Base-by-base conservation (phyloP, 2,329 filamentous ascomycete genomes). In the Exutisphaerella laricina region DNA sequence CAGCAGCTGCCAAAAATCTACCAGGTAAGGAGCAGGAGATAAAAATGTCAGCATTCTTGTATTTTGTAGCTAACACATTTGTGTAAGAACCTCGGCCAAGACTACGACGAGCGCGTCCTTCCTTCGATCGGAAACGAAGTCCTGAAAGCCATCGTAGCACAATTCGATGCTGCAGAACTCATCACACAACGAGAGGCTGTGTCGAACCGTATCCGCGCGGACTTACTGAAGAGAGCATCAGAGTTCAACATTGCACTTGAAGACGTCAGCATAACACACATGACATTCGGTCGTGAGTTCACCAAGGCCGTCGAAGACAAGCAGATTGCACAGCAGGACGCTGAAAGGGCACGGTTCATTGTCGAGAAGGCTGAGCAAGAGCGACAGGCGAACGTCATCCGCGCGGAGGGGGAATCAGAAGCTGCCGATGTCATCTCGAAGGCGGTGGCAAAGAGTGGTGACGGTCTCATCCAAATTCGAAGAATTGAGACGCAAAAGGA, bases 221-320 rank as follows among this genome's bases (percentile, higher is more conserved):
- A 98, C 66, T 81, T 98, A 37, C 83, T 92, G 64, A 88, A 85
- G 73, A 89, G 92, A 61, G 92, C 92, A 35, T 74, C 83, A 61
- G 92, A 98, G 70, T 98, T 98, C 81, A 95, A 98, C 77, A 98
- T 98, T 64, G 88, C 88, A 20, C 86, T 98, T 41, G 92, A 98
- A 71, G 92, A 98, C 64, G 92, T 98, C 48, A 94, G 88, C 64
- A 98, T 98, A 70, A 98, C 92, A 49, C 92, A 98, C 78, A 98
- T 98, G 92, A 98, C 92, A 40, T 98, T 98, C 66, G 92, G 92
- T 58, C 90, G 90, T 69, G 92, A 98, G 71, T 98, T 98, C 77
- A 98, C 92, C 49, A 86, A 87, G 69, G 92, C 92, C 54, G 92
- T 98, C 61, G 92, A 98, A 74, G 92, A 98, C 80, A 98, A 98